These are phyloP conservation scores for Ceratobasidium papillatum DNA, from an alignment of 1,284 basidiomycete species.

Conservation along the genomic window DNA sequence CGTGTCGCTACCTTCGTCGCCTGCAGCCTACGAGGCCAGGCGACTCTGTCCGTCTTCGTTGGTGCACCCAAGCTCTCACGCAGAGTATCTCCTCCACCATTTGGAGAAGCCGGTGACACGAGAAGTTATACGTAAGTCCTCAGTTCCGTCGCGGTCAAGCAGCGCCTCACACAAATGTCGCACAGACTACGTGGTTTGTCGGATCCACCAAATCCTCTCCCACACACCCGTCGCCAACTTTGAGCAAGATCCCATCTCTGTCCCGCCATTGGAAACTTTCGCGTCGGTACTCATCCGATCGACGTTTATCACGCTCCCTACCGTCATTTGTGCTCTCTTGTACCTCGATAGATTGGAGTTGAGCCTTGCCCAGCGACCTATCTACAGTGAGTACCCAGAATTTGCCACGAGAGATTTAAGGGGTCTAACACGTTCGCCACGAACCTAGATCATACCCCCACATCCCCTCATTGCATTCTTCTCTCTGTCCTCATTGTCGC, in stretches of 20 bases:
- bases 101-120: constrained; percentile 36
- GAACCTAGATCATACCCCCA: constrained; percentile 38
- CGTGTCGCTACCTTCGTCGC: constrained; percentile 35
- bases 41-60: constrained; percentile 40
- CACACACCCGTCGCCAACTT: constrained; percentile 35
- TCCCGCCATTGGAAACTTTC: constrained; percentile 33
- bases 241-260: constrained; percentile 21
- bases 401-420: constrained; percentile 25
- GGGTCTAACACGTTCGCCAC: constrained; percentile 17
- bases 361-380: constrained; percentile 30
- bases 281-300: constrained; percentile 35
- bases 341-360: constrained; percentile 40
- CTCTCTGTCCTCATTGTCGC: constrained; percentile 42
- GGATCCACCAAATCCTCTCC: constrained; percentile 38
- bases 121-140: constrained; percentile 35
- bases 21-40: constrained; percentile 20
- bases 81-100: constrained; percentile 36
- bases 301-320: constrained; percentile 41
- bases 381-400: constrained; percentile 36
- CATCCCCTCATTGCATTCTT: constrained; percentile 41
- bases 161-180: neutral
- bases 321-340: constrained; percentile 36
- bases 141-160: neutral
- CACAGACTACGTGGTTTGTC: constrained; percentile 34
- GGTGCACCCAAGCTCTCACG: constrained; percentile 39